Percentiles rank a stretch among this genome's conserved stretches.
Evolutionary conservation across 1,139 yeast genomes (phyloP).

Genomic region (Saccharomyces hybrid): DNA sequence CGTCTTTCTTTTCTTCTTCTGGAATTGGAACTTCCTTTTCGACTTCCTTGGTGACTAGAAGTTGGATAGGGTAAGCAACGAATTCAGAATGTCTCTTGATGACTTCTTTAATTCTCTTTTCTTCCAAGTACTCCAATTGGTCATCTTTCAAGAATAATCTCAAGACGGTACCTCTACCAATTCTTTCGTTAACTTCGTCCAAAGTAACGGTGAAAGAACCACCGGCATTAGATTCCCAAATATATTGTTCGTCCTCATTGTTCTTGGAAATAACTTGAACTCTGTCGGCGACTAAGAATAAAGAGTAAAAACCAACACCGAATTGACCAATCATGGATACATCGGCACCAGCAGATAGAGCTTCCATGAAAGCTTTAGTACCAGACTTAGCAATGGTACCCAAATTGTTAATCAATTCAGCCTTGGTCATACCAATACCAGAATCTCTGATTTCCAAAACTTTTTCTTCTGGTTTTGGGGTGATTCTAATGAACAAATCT

Average conservation of each 20-base stretch:
- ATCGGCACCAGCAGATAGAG: conserved; percentile 98
- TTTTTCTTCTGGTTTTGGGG: conserved; percentile 92
- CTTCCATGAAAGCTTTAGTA: conserved; percentile 99
- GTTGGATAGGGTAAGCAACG: conserved; percentile 98
- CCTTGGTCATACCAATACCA: conserved; percentile 99
- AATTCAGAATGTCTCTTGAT: conserved; percentile 99
- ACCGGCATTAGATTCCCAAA: conserved; percentile 99
- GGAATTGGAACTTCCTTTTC: conserved; percentile 88
- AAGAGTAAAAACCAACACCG: conserved; percentile 99
- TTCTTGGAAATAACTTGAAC: conserved; percentile 98
- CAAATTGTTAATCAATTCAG: conserved; percentile 96
- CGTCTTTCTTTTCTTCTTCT: conserved; percentile 51
- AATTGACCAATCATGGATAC: conserved; percentile 99
- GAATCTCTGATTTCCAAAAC: conserved; percentile 97
- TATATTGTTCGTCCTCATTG: conserved; percentile 98
- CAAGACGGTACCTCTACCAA: conserved; percentile 92
- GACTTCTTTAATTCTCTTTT: conserved; percentile 98
- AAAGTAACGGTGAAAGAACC: conserved; percentile 96
- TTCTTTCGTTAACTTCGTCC: conserved; percentile 77
- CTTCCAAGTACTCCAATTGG: conserved; percentile 98
- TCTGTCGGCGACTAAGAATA: conserved; percentile 98
- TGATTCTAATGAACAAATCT: conserved; percentile 92
- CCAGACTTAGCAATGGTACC: conserved; percentile 99
- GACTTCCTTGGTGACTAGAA: conserved; percentile 97
- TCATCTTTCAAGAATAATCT: conserved; percentile 98